A percentile compares a stretch with the other conserved stretches of the same genome.
These are phyloP conservation scores for Pseudisothecium myosuroides DNA, from an alignment of 225 moss, liverwort and hornwort species.

Conservation along the genomic window DNA sequence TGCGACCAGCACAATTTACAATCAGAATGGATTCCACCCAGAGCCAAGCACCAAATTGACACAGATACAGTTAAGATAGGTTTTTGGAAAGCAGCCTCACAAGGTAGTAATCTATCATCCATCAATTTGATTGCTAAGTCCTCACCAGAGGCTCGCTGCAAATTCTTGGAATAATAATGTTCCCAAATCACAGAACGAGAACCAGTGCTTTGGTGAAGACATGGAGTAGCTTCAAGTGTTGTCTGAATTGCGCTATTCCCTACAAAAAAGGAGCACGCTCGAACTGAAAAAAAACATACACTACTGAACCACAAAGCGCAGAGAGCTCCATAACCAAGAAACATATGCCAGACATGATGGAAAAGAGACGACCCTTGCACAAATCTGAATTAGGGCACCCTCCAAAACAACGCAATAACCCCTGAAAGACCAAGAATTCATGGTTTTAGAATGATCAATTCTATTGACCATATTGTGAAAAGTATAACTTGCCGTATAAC, in stretches of 20 bases:
- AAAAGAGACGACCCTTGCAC: background rate
- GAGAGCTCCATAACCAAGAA: background rate
- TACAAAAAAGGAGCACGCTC: background rate
- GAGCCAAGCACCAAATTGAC: background rate
- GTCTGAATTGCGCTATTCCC: constrained; percentile 1
- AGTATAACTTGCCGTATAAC: too few species aligned
- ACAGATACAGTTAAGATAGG: background rate
- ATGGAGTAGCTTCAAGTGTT: background rate
- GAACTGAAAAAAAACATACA: background rate
- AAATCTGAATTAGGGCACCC: background rate
- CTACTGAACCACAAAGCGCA: background rate
- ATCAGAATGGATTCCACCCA: background rate
- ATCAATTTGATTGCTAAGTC: background rate
- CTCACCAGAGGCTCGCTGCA: constrained; percentile 25
- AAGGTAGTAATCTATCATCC: background rate
- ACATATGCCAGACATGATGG: background rate
- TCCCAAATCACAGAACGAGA: background rate
- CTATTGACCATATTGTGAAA: background rate
- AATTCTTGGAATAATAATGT: background rate
- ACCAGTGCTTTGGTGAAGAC: background rate
- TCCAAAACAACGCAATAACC: background rate
- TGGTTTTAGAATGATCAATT: background rate
- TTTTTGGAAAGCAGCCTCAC: background rate
- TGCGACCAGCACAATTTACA: background rate
- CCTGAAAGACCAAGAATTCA: background rate